Conservation (phyloP, 1,284 basidiomycete genomes). For the Abortiporus biennis region DNA sequence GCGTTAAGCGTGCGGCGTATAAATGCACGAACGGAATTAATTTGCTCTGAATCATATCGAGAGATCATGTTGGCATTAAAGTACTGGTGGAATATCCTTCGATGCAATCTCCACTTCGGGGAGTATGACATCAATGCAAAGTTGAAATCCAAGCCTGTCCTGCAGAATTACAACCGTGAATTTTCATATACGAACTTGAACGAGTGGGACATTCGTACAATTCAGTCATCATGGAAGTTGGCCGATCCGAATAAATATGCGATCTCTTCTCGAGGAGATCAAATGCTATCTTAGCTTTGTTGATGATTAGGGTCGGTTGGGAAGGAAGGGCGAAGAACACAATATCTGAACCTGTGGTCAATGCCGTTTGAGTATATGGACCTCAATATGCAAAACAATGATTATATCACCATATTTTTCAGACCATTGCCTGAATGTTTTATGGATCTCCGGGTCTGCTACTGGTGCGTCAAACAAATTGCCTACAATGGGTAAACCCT, state of each 20-base stretch:
- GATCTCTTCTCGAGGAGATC: conserved; percentile 12
- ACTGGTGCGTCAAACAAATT: conserved; percentile 12
- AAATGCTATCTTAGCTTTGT: conserved; percentile 6
- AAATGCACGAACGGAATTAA: no score
- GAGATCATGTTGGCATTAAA: no score
- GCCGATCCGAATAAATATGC: conserved; percentile 8
- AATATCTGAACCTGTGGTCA: neutral
- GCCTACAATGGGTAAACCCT: conserved; percentile 11
- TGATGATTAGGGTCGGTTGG: conserved; percentile 6
- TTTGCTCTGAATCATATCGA: no score
- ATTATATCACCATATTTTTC: conserved; percentile 11
- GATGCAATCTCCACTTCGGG: neutral
- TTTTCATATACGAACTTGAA: neutral
- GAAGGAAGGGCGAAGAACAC: conserved; percentile 3
- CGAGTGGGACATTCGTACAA: neutral
- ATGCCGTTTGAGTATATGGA: no score
- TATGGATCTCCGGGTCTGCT: conserved; percentile 5
- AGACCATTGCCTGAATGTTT: conserved; percentile 7
- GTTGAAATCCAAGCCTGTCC: conserved; percentile 2
- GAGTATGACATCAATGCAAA: conserved; percentile 3
- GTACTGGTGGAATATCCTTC: conserved; percentile 2
- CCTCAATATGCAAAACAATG: no score
- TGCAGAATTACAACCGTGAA: conserved; percentile 10
- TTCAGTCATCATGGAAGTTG: conserved; percentile 3
- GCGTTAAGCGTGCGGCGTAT: no score